Percentiles rank a stretch among this genome's conserved stretches.
Conservation (phyloP, 75 land plant genomes). For the Selaginella moellendorffii region DNA sequence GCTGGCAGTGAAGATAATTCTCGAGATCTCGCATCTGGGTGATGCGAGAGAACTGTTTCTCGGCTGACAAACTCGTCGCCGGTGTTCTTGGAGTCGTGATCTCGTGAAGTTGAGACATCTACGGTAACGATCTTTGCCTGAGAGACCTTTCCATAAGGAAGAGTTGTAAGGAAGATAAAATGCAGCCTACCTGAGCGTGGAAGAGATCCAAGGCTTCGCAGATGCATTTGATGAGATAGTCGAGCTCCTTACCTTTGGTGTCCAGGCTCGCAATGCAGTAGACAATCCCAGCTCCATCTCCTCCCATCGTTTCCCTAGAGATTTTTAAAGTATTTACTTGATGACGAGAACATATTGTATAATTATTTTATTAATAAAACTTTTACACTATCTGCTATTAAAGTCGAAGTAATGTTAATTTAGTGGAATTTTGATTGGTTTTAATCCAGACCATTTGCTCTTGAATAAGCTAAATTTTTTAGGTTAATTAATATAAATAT, state of each 20-base stretch:
- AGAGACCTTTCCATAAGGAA: neutral
- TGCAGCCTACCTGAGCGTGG: neutral
- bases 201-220: slow-evolving; percentile 29
- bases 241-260: slow-evolving; percentile 72
- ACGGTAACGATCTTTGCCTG: slow-evolving; percentile 65
- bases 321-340: too few relatives aligned
- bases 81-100: slow-evolving; percentile 13
- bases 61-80: slow-evolving; percentile 32
- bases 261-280: slow-evolving; percentile 81
- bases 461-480: too few relatives aligned
- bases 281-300: slow-evolving; percentile 20
- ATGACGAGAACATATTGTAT: too few relatives aligned
- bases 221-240: slow-evolving; percentile 50
- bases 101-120: slow-evolving; percentile 54
- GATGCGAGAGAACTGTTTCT: slow-evolving; percentile 43
- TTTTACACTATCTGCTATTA: too few relatives aligned
- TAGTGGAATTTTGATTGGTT: too few relatives aligned
- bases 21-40: slow-evolving; percentile 11
- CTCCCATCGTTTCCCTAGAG: too few relatives aligned
- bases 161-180: neutral
- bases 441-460: too few relatives aligned
- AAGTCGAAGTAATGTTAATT: too few relatives aligned
- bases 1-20: slow-evolving; percentile 26
- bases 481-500: too few relatives aligned
- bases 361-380: too few relatives aligned